phyloP scores from a whole-genome alignment of 2,329 filamentous ascomycete species.

The Cucurbitaria berberidis region DNA sequence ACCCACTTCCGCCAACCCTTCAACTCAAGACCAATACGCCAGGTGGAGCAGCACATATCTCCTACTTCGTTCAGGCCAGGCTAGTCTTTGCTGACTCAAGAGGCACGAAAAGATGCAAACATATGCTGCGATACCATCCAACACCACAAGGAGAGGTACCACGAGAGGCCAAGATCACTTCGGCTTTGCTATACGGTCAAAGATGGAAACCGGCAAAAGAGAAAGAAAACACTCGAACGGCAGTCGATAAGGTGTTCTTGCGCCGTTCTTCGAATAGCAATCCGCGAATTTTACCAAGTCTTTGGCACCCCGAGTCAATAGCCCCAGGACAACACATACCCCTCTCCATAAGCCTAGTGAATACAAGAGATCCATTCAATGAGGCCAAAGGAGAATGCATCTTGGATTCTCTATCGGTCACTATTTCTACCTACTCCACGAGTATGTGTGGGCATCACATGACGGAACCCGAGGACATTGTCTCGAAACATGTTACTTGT shows the following conservation, averaged over 20 bases:
- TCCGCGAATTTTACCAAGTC: conserved; percentile 39
- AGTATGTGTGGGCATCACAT: conserved; percentile 35
- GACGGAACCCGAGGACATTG: conserved; percentile 35
- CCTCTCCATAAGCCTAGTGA: conserved; percentile 31
- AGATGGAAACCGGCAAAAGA: conserved; percentile 32
- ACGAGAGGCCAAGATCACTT: conserved; percentile 24
- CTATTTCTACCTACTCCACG: conserved; percentile 42
- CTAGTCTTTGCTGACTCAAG: conserved; percentile 22
- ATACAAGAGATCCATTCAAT: conserved; percentile 27
- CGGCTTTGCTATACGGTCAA: conserved; percentile 37
- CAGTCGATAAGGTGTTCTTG: conserved; percentile 32
- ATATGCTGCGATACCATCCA: conserved; percentile 37
- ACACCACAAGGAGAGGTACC: conserved; percentile 16
- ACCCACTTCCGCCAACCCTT: conserved; percentile 44
- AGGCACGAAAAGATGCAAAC: conserved; percentile 24
- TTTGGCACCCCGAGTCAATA: conserved; percentile 36
- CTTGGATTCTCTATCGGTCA: conserved; percentile 37
- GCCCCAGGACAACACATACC: conserved; percentile 44
- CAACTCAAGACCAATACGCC: conserved; percentile 31
- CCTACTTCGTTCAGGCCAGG: conserved; percentile 40
- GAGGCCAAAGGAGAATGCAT: conserved; percentile 27
- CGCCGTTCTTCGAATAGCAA: conserved; percentile 18
- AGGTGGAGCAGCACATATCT: conserved; percentile 38
- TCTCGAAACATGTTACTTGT: conserved; percentile 41
- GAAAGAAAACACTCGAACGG: conserved; percentile 16